These are phyloP conservation scores for Termitomyces titanicus DNA, from an alignment of 768 basidiomycete species.

Conservation along the genomic window DNA sequence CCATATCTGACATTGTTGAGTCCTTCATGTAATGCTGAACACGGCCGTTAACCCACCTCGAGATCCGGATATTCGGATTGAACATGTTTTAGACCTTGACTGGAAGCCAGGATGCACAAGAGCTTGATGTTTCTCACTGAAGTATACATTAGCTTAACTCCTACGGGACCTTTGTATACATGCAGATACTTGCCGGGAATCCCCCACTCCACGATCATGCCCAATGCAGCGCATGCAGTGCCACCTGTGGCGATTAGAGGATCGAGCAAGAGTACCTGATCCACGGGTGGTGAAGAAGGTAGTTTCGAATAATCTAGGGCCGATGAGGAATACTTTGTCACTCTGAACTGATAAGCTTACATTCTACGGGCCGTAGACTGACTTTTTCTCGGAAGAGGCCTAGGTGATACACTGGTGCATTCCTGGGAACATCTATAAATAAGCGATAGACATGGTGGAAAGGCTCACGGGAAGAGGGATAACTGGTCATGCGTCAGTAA, in stretches of 20 bases:
- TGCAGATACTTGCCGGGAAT: constrained; percentile 48
- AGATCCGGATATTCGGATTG: constrained; percentile 68
- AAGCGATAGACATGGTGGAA: neutral
- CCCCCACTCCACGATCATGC: constrained; percentile 86
- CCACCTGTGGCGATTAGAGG: constrained; percentile 94
- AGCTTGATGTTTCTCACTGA: constrained; percentile 74
- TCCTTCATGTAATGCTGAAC: neutral
- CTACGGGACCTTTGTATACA: neutral
- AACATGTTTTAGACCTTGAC: constrained; percentile 68
- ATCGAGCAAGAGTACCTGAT: constrained; percentile 84
- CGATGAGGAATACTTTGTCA: neutral
- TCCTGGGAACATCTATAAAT: constrained; percentile 29
- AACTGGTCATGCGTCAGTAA: constrained; percentile 31
- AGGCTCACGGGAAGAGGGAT: constrained; percentile 74
- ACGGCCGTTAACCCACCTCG: constrained; percentile 46
- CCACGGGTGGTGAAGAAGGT: constrained; percentile 70
- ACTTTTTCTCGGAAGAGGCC: constrained; percentile 88
- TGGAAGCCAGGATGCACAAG: constrained; percentile 76
- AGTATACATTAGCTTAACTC: neutral
- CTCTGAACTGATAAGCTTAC: constrained; percentile 34
- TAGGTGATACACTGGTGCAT: constrained; percentile 85
- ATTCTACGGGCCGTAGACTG: constrained; percentile 88
- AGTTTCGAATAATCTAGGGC: constrained; percentile 84
- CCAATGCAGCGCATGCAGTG: constrained; percentile 82
- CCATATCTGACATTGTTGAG: constrained; percentile 65